Conservation (phyloP, 371 early-diverging fungal genomes). For the Mortierella sp. region DNA sequence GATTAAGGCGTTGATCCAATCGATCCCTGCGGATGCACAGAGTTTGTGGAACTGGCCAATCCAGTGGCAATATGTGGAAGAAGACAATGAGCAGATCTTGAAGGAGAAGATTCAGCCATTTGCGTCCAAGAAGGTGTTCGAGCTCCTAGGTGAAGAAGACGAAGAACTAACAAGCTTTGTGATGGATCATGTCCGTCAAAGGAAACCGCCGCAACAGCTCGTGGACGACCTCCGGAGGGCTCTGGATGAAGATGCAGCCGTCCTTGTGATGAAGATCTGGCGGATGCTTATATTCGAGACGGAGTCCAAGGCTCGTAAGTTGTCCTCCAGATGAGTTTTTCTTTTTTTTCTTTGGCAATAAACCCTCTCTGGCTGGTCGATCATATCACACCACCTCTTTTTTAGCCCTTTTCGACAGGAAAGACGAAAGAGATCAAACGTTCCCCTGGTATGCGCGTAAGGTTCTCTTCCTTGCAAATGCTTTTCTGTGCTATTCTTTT, state of each 20-base stretch:
- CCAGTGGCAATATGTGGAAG: constrained; percentile 81
- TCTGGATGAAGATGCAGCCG: constrained; percentile 83
- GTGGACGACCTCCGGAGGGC: constrained; percentile 78
- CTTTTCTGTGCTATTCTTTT: too few species aligned
- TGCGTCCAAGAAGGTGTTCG: constrained; percentile 80
- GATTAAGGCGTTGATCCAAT: constrained; percentile 73
- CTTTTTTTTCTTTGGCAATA: too few species aligned
- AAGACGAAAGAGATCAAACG: too few species aligned
- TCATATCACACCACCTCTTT: too few species aligned
- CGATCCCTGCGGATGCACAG: constrained; percentile 83
- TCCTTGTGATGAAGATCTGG: constrained; percentile 88
- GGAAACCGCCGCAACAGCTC: constrained; percentile 65
- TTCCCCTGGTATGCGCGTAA: too few species aligned
- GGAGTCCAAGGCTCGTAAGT: constrained; percentile 66
- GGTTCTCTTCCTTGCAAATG: too few species aligned
- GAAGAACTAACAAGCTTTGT: constrained; percentile 78
- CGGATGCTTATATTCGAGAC: constrained; percentile 87
- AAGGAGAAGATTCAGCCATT: constrained; percentile 77
- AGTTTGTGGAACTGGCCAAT: constrained; percentile 80
- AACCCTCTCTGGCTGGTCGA: too few species aligned
- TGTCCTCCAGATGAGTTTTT: constrained; percentile 8
- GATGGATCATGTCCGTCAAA: constrained; percentile 68
- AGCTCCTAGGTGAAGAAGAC: constrained; percentile 79
- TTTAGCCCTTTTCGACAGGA: too few species aligned
- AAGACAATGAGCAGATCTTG: constrained; percentile 70